These are phyloP conservation scores for Xylaria sp. DNA, from an alignment of 495 filamentous ascomycete genomes.

Conservation along the genomic window DNA sequence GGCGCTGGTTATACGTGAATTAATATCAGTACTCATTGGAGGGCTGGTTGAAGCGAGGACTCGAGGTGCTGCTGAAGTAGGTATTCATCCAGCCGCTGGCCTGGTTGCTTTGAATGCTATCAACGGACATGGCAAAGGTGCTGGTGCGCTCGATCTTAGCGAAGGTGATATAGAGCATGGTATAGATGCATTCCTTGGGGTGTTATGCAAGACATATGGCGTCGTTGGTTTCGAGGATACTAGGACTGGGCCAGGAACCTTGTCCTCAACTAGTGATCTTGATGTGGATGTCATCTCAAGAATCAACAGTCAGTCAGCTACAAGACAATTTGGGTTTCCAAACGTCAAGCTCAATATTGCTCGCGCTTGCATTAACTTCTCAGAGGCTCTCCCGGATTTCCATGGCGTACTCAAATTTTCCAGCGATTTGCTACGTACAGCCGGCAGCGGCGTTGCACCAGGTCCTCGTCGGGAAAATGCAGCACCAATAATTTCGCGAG, in stretches of 20 bases:
- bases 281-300: constrained; percentile 59
- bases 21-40: constrained; percentile 81
- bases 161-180: constrained; percentile 80
- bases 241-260: constrained; percentile 24
- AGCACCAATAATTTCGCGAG: constrained; percentile 70
- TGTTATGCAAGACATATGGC: constrained; percentile 58
- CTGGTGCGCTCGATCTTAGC: constrained; percentile 74
- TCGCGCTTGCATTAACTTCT: constrained; percentile 83
- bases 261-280: constrained; percentile 44
- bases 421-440: constrained; percentile 79
- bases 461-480: constrained; percentile 66
- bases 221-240: constrained; percentile 48
- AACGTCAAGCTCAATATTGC: constrained; percentile 85
- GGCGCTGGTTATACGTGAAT: constrained; percentile 82
- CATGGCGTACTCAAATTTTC: constrained; percentile 85
- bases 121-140: constrained; percentile 52
- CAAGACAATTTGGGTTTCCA: constrained; percentile 67
- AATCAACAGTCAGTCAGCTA: constrained; percentile 57
- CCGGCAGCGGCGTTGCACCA: constrained; percentile 78
- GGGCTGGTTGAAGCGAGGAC: constrained; percentile 92
- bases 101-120: constrained; percentile 66
- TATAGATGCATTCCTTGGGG: constrained; percentile 60
- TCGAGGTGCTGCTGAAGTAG: constrained; percentile 89
- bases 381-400: constrained; percentile 93
- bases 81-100: constrained; percentile 91